Evolutionary conservation across 768 basidiomycete genomes (phyloP).

Genomic region (Tubosaeta sp.): DNA sequence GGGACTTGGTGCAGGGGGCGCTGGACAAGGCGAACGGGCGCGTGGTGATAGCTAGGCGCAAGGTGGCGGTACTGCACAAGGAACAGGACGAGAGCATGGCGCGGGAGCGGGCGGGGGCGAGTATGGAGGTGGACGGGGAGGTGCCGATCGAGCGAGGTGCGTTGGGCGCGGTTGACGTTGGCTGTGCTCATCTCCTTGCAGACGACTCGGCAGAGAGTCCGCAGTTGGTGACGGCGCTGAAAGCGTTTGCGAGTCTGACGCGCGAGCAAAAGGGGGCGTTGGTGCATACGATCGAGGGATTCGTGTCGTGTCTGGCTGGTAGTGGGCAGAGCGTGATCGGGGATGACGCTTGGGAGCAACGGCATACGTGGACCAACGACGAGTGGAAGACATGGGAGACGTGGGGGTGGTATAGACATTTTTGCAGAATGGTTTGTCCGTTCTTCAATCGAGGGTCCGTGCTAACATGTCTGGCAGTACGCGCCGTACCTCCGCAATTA

Average conservation of each 20-base stretch:
- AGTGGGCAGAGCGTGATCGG: constrained; percentile 55
- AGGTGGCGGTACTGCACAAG: constrained; percentile 70
- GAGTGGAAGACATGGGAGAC: constrained; percentile 86
- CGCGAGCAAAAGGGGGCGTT: constrained; percentile 74
- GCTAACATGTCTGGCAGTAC: constrained; percentile 44
- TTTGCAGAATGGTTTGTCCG: constrained; percentile 68
- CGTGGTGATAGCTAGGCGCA: constrained; percentile 71
- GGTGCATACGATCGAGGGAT: constrained; percentile 69
- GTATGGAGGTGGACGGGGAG: constrained; percentile 71
- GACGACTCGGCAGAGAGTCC: constrained; percentile 60
- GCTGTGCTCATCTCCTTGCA: constrained; percentile 11
- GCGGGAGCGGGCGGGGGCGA: constrained; percentile 44
- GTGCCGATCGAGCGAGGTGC: constrained; percentile 44
- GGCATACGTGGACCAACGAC: constrained; percentile 62
- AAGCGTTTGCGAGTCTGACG: constrained; percentile 70
- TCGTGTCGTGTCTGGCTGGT: constrained; percentile 60
- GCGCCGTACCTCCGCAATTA: constrained; percentile 76
- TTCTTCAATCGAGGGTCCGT: not conserved
- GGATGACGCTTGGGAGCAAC: constrained; percentile 66
- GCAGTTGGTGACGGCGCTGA: constrained; percentile 64
- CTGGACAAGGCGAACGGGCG: constrained; percentile 90
- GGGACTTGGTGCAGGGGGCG: constrained; percentile 80
- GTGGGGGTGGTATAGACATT: constrained; percentile 90
- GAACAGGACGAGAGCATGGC: constrained; percentile 88
- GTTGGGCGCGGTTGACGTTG: not conserved